Evolutionary conservation across 345 rosid genomes (phyloP), one percentile per base, ranked within the genome.

Genomic region (Eucalyptus marginata): DNA sequence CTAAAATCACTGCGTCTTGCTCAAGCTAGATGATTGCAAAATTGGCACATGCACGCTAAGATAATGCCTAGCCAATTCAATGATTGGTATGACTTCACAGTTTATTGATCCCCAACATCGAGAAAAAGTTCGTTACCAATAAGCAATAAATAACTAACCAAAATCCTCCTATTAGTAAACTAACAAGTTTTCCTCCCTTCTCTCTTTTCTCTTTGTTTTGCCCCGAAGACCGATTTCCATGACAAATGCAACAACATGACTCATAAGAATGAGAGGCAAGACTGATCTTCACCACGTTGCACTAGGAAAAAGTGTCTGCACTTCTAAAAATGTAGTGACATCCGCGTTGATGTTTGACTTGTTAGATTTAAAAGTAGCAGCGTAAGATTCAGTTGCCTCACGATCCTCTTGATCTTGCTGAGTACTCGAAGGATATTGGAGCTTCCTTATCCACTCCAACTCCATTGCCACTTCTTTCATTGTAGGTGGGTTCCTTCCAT

Each of bases 261-360:
- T 56, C 13, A 22, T 24, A 22, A 24, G 6, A 56, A 24, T 22
- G 27, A 56, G 62, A 56, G 29, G 62, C 62, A 56, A 5, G 11
- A 24, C 3, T 4, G 3, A 56, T 56, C 62, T 59, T 59, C 66
- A 59, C 15, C 66, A 66, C 1, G 7, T 76, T 51, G 29, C 24
- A 66, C 31, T 14, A 14, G 46, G 68, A 16, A 54, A 16, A 40
- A 86, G 68, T 8, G 87, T 18, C 29, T 52, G 68, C 52, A 29
- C 62, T 14, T 86, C 87, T 24, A n/a, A 86, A 3, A 31, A 27
- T n/a, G 46, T 20, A 20, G 15, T 86, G 20, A 29, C 64, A 13
- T 86, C 68, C 0, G 1, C 18, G 0, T 52, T 1, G 9, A 50
- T 36, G 5, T 86, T 25, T 16, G 46, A 52, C 33, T 13, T 59